Conservation (phyloP, 495 filamentous ascomycete species). For the Aspergillus taichungensis region DNA sequence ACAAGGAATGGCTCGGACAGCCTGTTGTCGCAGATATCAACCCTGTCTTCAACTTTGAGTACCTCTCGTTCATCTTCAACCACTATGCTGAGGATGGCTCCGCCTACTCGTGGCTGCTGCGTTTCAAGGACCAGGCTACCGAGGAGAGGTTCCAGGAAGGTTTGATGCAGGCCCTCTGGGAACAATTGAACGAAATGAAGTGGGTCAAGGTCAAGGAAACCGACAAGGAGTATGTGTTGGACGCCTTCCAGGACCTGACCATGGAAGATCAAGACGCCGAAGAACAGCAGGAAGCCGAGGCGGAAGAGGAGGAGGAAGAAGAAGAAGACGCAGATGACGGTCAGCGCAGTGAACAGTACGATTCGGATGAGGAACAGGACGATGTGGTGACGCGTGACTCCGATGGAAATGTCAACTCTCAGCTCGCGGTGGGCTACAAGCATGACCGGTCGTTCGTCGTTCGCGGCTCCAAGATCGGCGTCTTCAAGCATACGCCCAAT, state of each 20-base stretch:
- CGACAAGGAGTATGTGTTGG: constrained; percentile 87
- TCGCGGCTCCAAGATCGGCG: constrained; percentile 92
- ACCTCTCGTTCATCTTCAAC: constrained; percentile 97
- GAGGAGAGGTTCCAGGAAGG: constrained; percentile 88
- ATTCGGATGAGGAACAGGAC: constrained; percentile 85
- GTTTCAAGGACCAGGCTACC: constrained; percentile 74
- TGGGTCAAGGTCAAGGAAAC: constrained; percentile 88
- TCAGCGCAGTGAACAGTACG: constrained; percentile 71
- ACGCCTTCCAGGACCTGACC: constrained; percentile 89
- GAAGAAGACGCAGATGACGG: constrained; percentile 54
- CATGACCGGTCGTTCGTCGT: constrained; percentile 96
- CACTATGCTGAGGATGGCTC: constrained; percentile 82
- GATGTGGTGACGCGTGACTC: constrained; percentile 62
- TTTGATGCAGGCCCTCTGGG: constrained; percentile 91
- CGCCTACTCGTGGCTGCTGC: constrained; percentile 90
- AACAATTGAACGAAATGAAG: constrained; percentile 89
- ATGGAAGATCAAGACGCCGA: constrained; percentile 69
- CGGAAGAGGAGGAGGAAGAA: constrained; percentile 55
- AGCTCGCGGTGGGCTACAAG: constrained; percentile 97
- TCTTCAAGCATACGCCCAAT: constrained; percentile 92
- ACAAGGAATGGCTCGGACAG: constrained; percentile 84
- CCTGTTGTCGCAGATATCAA: constrained; percentile 83
- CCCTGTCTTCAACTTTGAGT: constrained; percentile 98
- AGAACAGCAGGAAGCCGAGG: constrained; percentile 54
- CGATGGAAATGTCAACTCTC: constrained; percentile 86